Conservation (phyloP, 1,284 basidiomycete genomes). For the Cryptococcus jaspeensis region DNA sequence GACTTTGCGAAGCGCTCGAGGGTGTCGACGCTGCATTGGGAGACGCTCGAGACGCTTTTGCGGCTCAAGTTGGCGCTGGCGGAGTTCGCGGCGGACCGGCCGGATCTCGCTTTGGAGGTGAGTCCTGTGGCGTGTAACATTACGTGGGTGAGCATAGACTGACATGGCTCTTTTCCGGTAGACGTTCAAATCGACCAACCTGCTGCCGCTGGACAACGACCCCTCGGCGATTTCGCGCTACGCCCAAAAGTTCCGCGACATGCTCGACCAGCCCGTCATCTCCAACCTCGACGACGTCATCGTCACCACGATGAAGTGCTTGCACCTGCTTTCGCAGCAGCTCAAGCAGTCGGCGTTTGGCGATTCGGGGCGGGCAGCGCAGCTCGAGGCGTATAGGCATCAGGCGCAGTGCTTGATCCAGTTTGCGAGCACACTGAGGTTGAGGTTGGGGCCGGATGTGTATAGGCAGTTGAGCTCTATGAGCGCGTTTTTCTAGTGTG, state of each 20-base stretch:
- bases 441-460: conserved; percentile 84
- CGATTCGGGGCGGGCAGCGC: conserved; percentile 50
- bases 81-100: conserved; percentile 68
- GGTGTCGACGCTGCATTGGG: conserved; percentile 72
- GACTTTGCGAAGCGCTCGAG: conserved; percentile 71
- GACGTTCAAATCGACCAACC: conserved; percentile 83
- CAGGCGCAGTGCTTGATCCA: conserved; percentile 63
- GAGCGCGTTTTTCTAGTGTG: conserved; percentile 28
- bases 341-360: conserved; percentile 70
- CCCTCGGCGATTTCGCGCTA: conserved; percentile 79
- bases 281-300: conserved; percentile 87
- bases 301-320: conserved; percentile 88
- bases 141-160: background rate
- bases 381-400: conserved; percentile 43
- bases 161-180: conserved; percentile 39
- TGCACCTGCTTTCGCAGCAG: conserved; percentile 74
- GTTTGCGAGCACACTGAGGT: conserved; percentile 82
- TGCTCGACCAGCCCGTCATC: conserved; percentile 77
- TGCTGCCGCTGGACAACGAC: conserved; percentile 85
- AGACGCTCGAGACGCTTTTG: conserved; percentile 63
- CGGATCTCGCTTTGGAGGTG: conserved; percentile 79
- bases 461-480: conserved; percentile 71
- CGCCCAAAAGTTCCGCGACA: conserved; percentile 83
- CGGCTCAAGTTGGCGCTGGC: conserved; percentile 79
- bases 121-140: conserved; percentile 29